These are phyloP conservation scores for Yamadazyma membranifaciens DNA, from an alignment of 1,139 yeast species.

Conservation along the genomic window DNA sequence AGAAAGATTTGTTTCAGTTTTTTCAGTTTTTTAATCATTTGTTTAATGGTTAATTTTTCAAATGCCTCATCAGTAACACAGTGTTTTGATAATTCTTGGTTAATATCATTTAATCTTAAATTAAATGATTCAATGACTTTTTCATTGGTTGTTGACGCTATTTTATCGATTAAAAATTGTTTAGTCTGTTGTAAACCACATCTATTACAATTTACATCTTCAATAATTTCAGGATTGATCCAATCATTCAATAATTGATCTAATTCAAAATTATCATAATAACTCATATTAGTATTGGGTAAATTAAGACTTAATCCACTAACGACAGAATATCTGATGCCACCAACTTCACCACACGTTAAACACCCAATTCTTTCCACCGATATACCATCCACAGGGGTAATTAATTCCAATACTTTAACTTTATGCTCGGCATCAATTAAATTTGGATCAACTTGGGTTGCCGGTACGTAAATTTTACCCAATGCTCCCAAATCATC, in stretches of 20 bases:
- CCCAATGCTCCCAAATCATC: conserved; percentile 56
- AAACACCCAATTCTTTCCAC: conserved; percentile 89
- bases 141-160: conserved; percentile 32
- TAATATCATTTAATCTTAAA: conserved; percentile 54
- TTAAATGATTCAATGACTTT: conserved; percentile 47
- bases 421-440: conserved; percentile 37
- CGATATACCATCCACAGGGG: conserved; percentile 87
- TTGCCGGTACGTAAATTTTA: conserved; percentile 65
- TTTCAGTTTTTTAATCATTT: conserved; percentile 70
- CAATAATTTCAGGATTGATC: conserved; percentile 79
- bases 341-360: conserved; percentile 90
- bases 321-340: conserved; percentile 76
- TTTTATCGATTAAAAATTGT: conserved; percentile 46
- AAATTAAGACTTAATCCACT: conserved; percentile 80
- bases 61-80: conserved; percentile 80
- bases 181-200: conserved; percentile 72
- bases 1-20: conserved; percentile 82
- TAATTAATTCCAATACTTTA: conserved; percentile 57
- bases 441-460: conserved; percentile 69
- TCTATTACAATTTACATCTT: conserved; percentile 90
- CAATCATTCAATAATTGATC: conserved; percentile 65
- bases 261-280: conserved; percentile 45
- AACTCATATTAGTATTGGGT: conserved; percentile 31
- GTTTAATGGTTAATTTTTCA: conserved; percentile 68
- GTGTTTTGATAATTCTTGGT: conserved; percentile 56